Evolutionary conservation across 805 yeast genomes (phyloP).

Genomic region (Candida odintsovae): DNA sequence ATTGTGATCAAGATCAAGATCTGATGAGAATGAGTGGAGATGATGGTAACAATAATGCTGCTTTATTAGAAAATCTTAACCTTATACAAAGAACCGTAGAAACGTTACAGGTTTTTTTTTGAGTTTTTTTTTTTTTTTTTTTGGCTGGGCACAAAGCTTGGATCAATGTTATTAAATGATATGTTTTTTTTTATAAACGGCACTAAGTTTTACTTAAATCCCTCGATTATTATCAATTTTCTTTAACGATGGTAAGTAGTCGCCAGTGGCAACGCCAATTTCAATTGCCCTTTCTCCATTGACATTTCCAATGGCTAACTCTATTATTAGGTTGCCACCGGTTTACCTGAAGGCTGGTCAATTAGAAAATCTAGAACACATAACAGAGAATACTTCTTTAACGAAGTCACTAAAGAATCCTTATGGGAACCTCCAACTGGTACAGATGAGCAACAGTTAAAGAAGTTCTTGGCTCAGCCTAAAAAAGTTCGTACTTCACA

Average conservation of each 20-base stretch:
- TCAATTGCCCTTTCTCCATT: no score
- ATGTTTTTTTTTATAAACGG: no score
- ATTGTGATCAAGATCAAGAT: background rate
- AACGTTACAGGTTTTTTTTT: no score
- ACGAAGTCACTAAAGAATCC: constrained; percentile 64
- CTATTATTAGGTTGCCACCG: constrained; percentile 37
- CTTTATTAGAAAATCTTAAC: no score
- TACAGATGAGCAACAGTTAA: constrained; percentile 56
- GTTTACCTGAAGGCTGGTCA: constrained; percentile 85
- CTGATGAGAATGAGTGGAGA: no score
- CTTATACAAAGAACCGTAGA: no score
- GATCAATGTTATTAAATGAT: no score
- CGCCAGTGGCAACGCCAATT: background rate
- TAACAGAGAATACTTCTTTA: constrained; percentile 77
- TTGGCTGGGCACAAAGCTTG: no score
- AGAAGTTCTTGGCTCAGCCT: constrained; percentile 53
- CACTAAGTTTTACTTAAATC: no score
- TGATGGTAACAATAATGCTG: no score
- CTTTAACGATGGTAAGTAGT: background rate
- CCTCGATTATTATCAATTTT: no score
- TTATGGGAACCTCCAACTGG: constrained; percentile 92
- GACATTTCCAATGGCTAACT: background rate
- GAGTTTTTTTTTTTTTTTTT: no score
- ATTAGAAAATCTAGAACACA: constrained; percentile 73
- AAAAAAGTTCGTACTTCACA: constrained; percentile 77